Base-by-base conservation (phyloP, 768 basidiomycete species). In the Naematelia encephala region DNA sequence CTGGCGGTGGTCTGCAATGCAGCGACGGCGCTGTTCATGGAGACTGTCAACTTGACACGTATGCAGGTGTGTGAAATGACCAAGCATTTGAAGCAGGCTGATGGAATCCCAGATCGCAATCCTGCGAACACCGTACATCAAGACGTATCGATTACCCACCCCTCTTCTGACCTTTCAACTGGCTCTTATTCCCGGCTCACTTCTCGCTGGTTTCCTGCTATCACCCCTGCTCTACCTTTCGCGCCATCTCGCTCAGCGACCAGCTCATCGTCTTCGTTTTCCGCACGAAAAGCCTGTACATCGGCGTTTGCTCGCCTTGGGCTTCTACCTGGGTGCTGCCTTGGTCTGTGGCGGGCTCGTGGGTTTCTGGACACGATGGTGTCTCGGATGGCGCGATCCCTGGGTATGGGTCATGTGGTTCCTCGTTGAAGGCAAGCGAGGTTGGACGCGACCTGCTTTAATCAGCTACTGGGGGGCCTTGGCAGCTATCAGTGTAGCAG, bases 311-410 rank as follows among this genome's bases (percentile, higher is more conserved):
- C 85, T 94, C 51, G 96, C 96, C 5, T 80, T 85, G 27, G 90
- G 85, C 1, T 92, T 97, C 78, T 91, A 91, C 72, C 75, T 81
- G 26, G 90, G 91, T 27, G 80, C 88, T 2, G 76, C 86, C 42
- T 75, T 91, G 59, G 85, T 96, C 66, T 84, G 96, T 25, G 85
- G 83, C 10, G 87, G 89, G 0, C 78, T 91, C 23, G 86, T 98
- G 51, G 96, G 93, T 11, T 81, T 87, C 42, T 99, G 96, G 96
- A 86, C 88, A n/a, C 82, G 85, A 55, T 90, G 91, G 89, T 86
- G 85, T 70, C 82, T 97, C 5, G 63, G 58, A 3, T 85, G 85
- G 30, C 82, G 91, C 50, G 84, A 94, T 77, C 93, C 93, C 1
- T 94, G 89, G 88, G 69, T 90, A 1, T 96, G 89, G 89, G 84